Percentiles rank a stretch among this genome's conserved stretches.
Conservation (phyloP, 2,329 filamentous ascomycete genomes). For the Polytolypa hystricis region DNA sequence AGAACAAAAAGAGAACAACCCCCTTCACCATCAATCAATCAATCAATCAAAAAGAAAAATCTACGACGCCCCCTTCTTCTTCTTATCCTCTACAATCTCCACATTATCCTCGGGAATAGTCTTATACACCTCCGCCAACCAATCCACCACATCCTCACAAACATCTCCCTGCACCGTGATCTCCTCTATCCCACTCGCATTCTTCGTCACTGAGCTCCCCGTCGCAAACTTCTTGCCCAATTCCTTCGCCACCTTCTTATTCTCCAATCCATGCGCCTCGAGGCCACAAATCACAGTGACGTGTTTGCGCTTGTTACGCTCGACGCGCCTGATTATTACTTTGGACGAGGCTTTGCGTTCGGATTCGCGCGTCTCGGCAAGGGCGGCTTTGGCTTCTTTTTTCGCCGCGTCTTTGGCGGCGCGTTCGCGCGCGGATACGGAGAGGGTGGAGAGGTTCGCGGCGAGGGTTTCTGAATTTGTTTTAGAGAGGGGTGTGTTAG, state of each 20-base stretch:
- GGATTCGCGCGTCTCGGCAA: constrained; percentile 70
- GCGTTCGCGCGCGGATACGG: constrained; percentile 83
- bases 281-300: constrained; percentile 87
- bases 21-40: not conserved
- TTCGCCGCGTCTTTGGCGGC: constrained; percentile 94
- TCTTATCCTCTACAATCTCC: constrained; percentile 90
- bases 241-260: constrained; percentile 95
- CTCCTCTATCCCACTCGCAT: constrained; percentile 76
- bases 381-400: constrained; percentile 89
- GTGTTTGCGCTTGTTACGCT: constrained; percentile 95
- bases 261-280: constrained; percentile 78
- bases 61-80: constrained; percentile 54
- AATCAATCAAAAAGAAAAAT: too few species aligned
- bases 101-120: constrained; percentile 91
- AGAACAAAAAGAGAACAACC: not conserved
- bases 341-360: constrained; percentile 74
- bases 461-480: constrained; percentile 57
- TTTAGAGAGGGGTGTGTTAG: not conserved
- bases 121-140: constrained; percentile 77
- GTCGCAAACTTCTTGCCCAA: constrained; percentile 98
- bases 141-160: constrained; percentile 87
- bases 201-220: constrained; percentile 82
- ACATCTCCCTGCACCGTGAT: constrained; percentile 97
- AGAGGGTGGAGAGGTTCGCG: constrained; percentile 74
- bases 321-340: constrained; percentile 88